A percentile compares a stretch with the other conserved stretches of the same genome.
These are phyloP conservation scores for Rosa lucieae DNA, from an alignment of 306 rosid genomes.

Conservation along the genomic window DNA sequence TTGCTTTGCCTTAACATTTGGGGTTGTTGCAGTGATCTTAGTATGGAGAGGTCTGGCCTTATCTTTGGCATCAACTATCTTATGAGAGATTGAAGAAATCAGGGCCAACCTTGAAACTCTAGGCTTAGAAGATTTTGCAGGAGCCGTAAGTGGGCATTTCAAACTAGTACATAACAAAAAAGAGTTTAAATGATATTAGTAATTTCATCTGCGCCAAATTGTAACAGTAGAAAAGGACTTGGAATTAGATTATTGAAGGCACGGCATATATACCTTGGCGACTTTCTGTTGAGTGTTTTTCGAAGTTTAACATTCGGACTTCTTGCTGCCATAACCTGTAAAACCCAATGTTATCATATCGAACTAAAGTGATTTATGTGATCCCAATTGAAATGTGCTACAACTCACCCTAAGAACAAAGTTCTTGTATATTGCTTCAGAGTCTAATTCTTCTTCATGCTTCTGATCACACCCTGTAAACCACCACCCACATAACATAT, in stretches of 20 bases:
- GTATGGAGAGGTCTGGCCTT: conserved; percentile 36
- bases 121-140: conserved; percentile 65
- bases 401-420: conserved; percentile 82
- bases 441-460: conserved; percentile 78
- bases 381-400: conserved; percentile 17
- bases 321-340: conserved; percentile 94
- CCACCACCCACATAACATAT: not conserved
- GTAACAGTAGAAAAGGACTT: not conserved
- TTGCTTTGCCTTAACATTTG: conserved; percentile 59
- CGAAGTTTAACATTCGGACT: conserved; percentile 79
- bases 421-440: conserved; percentile 67
- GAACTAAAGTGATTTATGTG: conserved; percentile 4
- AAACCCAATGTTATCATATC: conserved; percentile 20
- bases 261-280: conserved; percentile 43
- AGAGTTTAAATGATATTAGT: not conserved
- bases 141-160: conserved; percentile 87
- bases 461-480: conserved; percentile 79
- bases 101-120: conserved; percentile 70
- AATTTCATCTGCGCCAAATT: not conserved
- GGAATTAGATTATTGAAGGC: not conserved
- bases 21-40: conserved; percentile 58
- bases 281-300: conserved; percentile 46
- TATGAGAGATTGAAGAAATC: conserved; percentile 64
- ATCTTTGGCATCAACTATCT: conserved; percentile 34
- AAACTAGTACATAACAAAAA: conserved; percentile 40